phyloP scores from a whole-genome alignment of 768 basidiomycete species.

The Calocybe indica region DNA sequence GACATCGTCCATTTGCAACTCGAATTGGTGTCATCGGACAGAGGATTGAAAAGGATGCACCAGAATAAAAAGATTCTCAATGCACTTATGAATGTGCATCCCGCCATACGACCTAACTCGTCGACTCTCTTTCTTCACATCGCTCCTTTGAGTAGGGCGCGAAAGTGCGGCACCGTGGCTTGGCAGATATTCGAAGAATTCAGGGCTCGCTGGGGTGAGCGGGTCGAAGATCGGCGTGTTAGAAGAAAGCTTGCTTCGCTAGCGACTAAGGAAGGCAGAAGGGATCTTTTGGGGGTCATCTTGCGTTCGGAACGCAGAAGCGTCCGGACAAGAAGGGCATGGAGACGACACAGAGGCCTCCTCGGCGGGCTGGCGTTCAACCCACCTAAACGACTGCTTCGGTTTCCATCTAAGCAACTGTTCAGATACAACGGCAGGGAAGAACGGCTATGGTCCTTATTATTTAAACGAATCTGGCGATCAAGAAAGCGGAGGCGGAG shows the following conservation, averaged over 20 bases:
- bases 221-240: conserved; percentile 51
- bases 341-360: conserved; percentile 13
- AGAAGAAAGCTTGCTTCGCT: conserved; percentile 51
- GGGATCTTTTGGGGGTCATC: conserved; percentile 38
- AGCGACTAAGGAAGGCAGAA: conserved; percentile 61
- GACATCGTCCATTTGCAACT: conserved; percentile 53
- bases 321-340: conserved; percentile 8
- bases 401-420: conserved; percentile 18
- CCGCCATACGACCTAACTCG: conserved; percentile 47
- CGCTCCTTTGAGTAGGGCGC: conserved; percentile 39
- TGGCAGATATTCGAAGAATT: conserved; percentile 38
- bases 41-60: conserved; percentile 38
- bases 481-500: conserved; percentile 1
- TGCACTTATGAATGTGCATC: conserved; percentile 39
- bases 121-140: conserved; percentile 57
- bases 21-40: conserved; percentile 21
- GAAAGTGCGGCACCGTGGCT: conserved; percentile 51
- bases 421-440: conserved; percentile 27
- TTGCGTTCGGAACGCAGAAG: conserved; percentile 11
- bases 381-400: conserved; percentile 7
- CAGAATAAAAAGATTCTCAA: conserved; percentile 37
- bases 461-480: conserved; percentile 13
- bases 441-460: conserved; percentile 20
- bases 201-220: conserved; percentile 47
- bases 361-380: conserved; percentile 9